A percentile compares a stretch with the other conserved stretches of the same genome.
Conservation (phyloP, 306 rosid species). For the Castanopsis chinensis region DNA sequence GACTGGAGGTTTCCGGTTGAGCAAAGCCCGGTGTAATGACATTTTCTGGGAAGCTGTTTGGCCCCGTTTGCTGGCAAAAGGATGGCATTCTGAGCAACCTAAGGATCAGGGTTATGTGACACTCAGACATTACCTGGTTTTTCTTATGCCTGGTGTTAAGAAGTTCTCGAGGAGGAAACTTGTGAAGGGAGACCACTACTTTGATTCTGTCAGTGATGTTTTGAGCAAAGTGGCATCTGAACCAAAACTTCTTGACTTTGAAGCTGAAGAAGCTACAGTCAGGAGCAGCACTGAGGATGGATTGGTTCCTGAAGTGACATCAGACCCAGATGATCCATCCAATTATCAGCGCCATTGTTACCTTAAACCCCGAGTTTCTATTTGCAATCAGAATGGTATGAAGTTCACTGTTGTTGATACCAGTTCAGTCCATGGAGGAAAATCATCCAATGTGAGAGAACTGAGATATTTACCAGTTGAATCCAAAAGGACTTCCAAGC, state of each 20-base stretch:
- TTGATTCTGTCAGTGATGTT: slow-evolving; percentile 73
- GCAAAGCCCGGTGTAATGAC: slow-evolving; percentile 68
- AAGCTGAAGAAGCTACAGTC: slow-evolving; percentile 44
- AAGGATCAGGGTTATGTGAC: slow-evolving; percentile 50
- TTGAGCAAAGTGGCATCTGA: slow-evolving; percentile 74
- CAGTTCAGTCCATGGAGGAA: slow-evolving; percentile 45
- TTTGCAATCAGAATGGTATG: slow-evolving; percentile 30
- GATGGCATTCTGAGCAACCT: slow-evolving; percentile 83
- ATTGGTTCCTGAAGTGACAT: slow-evolving; percentile 37
- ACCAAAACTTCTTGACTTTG: slow-evolving; percentile 70
- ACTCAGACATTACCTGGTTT: slow-evolving; percentile 50
- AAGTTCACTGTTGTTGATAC: slow-evolving; percentile 56
- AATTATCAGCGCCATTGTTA: slow-evolving; percentile 48
- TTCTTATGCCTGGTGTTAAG: slow-evolving; percentile 69
- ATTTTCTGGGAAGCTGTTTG: slow-evolving; percentile 93
- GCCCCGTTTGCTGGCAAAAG: slow-evolving; percentile 84
- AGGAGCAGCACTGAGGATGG: slow-evolving; percentile 36
- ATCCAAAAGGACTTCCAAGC: slow-evolving; percentile 9
- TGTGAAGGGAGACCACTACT: slow-evolving; percentile 72
- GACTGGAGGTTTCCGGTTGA: slow-evolving; percentile 64
- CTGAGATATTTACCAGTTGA: slow-evolving; percentile 45
- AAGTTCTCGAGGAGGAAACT: slow-evolving; percentile 70
- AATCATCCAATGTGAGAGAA: slow-evolving; percentile 45
- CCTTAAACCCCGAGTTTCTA: slow-evolving; percentile 59
- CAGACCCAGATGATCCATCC: slow-evolving; percentile 43